phyloP scores from a whole-genome alignment of 2,329 filamentous ascomycete genomes.

The Harringtonia aguacate region DNA sequence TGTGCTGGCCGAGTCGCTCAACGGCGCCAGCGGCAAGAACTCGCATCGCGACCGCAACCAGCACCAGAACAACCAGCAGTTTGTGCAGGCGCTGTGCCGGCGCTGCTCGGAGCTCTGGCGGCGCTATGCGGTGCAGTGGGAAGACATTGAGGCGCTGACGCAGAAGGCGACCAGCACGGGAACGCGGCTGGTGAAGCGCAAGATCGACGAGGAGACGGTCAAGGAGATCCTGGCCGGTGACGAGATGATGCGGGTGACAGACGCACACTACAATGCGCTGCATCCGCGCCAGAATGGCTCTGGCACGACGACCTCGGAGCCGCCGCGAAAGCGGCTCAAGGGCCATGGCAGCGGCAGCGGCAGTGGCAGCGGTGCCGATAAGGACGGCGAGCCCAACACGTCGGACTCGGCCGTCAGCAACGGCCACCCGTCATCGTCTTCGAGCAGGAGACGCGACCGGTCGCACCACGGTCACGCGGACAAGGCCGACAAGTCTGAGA shows the following conservation, averaged over 20 bases:
- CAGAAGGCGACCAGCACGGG: constrained; percentile 77
- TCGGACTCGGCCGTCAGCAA: constrained; percentile 39
- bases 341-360: constrained; percentile 19
- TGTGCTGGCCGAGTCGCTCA: constrained; percentile 42
- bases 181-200: constrained; percentile 74
- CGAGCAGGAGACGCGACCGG: constrained; percentile 21
- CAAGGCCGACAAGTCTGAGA: too few species aligned
- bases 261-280: constrained; percentile 12
- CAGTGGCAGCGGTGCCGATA: constrained; percentile 24
- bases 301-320: constrained; percentile 26
- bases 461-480: constrained; percentile 19
- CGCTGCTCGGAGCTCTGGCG: constrained; percentile 91
- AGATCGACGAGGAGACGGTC: constrained; percentile 82
- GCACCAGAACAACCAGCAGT: constrained; percentile 28
- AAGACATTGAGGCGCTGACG: constrained; percentile 80
- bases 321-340: constrained; percentile 57
- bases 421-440: constrained; percentile 13
- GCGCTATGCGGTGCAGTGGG: constrained; percentile 91
- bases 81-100: constrained; percentile 75
- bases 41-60: constrained; percentile 68
- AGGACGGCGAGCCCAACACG: constrained; percentile 34
- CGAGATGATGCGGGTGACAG: constrained; percentile 40
- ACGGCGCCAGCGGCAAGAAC: constrained; percentile 49
- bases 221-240: constrained; percentile 60
- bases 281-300: constrained; percentile 14